Evolutionary conservation across 257 asterid genomes (phyloP), one percentile per base, ranked within the genome.

Genomic region (Craterostigma plantagineum): DNA sequence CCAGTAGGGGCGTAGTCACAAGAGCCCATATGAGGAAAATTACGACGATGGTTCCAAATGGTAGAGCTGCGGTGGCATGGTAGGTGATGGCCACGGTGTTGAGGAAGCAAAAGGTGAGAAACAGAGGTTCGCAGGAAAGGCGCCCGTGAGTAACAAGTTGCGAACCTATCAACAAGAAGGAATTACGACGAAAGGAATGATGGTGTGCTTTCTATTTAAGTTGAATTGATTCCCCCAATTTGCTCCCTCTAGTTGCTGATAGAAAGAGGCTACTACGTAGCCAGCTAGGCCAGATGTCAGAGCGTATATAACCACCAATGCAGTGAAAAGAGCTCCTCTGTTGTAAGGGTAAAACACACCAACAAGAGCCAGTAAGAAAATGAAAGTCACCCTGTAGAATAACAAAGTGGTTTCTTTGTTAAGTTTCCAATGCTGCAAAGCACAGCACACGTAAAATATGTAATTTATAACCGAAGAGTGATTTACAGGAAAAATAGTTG

Each of bases 21-120:
- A 82, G 81, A 46, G 94, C 79, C 92, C 94, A 82, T 55, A 78
- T 82, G 34, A 82, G 79, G 62, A 78, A 67, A 17, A 81, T 77
- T 35, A 78, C 90, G 55, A 77, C 77, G 40, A 81, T 81, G 34
- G 94, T 81, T 38, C 94, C 94, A 48, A 81, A 78, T 7, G 94
- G 94, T 41, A 82, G 68, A 38, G 94, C 92, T 11, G 91, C 94
- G 23, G 94, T 82, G 47, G 92, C 92, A 58, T 63, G 74, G 55
- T 82, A 82, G 45, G 75, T 79, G 55, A 82, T 78, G 51, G 92
- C 94, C 39, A 82, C 90, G 10, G 92, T 78, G 52, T 78, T 78
- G n/a, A 82, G 79, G 67, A 82, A 82, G 72, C 79, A 64, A 49
- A 82, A 78, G n/a, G 82, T 75, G 30, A 82, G 73, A 35, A 82